A percentile compares a stretch with the other conserved stretches of the same genome.
phyloP scores from a whole-genome alignment of 305 asterid species.

The Fraxinus sp. region DNA sequence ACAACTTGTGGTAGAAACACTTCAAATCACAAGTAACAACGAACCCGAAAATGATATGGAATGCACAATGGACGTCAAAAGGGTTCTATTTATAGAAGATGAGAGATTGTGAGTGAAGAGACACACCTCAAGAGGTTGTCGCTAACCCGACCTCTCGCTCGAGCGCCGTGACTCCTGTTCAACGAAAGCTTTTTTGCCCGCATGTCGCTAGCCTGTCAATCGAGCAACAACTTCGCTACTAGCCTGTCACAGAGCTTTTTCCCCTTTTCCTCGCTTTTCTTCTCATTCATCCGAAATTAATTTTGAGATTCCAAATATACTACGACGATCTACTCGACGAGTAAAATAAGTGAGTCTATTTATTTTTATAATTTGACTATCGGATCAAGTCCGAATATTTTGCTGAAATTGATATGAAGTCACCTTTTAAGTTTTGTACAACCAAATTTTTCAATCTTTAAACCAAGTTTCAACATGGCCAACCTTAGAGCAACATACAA shows the following conservation, averaged over 20 bases:
- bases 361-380: too few species aligned
- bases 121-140: too few species aligned
- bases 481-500: background rate
- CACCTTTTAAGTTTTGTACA: background rate
- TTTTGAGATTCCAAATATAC: background rate
- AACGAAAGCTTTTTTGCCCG: too few species aligned
- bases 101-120: background rate
- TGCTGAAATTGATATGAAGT: background rate
- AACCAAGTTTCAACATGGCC: background rate
- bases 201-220: too few species aligned
- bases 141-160: background rate
- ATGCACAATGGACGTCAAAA: background rate
- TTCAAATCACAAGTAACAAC: background rate
- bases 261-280: background rate
- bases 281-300: background rate
- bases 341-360: background rate
- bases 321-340: too few species aligned
- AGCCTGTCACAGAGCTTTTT: too few species aligned
- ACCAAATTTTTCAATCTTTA: background rate
- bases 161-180: background rate
- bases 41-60: background rate
- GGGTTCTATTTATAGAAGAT: background rate
- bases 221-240: background rate
- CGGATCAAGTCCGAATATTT: background rate
- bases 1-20: background rate